Conservation (phyloP, 352 stramenopile species). For the Globisporangium perplexum region DNA sequence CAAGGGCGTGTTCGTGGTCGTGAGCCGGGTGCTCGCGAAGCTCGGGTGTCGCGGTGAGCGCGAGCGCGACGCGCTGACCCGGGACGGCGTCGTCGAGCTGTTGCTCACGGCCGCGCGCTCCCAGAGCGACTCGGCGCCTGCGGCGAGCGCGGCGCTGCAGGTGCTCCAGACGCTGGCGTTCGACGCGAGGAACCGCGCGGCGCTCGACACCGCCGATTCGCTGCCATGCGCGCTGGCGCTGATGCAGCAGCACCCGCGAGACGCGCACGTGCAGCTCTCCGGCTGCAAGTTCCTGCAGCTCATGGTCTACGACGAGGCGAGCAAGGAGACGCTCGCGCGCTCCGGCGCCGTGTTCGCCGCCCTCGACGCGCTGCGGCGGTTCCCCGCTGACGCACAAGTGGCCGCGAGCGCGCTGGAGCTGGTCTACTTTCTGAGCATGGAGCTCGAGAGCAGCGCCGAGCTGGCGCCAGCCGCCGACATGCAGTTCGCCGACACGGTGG, state of each 20-base stretch:
- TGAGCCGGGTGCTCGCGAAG: constrained; percentile 36
- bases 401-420: constrained; percentile 40
- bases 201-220: constrained; percentile 21
- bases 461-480: constrained; percentile 1
- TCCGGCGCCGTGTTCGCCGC: constrained; percentile 24
- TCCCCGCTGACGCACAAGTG: constrained; percentile 31
- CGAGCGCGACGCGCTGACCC: constrained; percentile 40
- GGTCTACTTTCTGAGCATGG: constrained; percentile 45
- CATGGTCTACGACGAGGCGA: constrained; percentile 54
- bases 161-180: constrained; percentile 41
- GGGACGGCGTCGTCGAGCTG: constrained; percentile 26
- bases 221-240: constrained; percentile 24
- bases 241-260: constrained; percentile 25
- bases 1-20: constrained; percentile 31
- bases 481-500: constrained; percentile 6
- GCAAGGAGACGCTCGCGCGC: constrained; percentile 37
- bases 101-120: constrained; percentile 23
- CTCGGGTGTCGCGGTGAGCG: constrained; percentile 35
- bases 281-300: constrained; percentile 66
- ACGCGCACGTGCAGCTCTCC: constrained; percentile 33
- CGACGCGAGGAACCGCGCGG: constrained; percentile 29
- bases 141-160: constrained; percentile 25
- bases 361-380: constrained; percentile 26
- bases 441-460: constrained; percentile 24
- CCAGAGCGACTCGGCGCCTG: constrained; percentile 11